Evolutionary conservation across 1,139 yeast species (phyloP).

Genomic region (Geotrichum reessii): DNA sequence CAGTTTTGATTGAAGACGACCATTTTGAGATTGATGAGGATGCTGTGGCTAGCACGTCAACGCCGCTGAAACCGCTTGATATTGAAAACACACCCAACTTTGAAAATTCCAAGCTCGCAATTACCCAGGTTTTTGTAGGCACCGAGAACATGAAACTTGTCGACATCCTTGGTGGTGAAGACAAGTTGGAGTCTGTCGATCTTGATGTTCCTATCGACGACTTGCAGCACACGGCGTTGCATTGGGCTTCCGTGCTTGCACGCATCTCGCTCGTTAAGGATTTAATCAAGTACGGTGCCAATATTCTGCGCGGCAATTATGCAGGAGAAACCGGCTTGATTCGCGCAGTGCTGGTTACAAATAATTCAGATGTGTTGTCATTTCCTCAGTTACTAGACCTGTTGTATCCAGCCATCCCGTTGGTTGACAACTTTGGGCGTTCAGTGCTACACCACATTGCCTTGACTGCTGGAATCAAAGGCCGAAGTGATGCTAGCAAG

Average conservation of each 20-base stretch:
- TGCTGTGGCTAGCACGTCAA: slow-evolving; percentile 24
- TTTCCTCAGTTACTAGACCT: slow-evolving; percentile 69
- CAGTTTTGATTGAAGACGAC: slow-evolving; percentile 27
- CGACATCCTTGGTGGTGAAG: slow-evolving; percentile 32
- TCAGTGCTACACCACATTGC: slow-evolving; percentile 93
- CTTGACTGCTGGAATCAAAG: slow-evolving; percentile 64
- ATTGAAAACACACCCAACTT: slow-evolving; percentile 37
- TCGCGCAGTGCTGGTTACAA: slow-evolving; percentile 83
- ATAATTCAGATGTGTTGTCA: slow-evolving; percentile 69
- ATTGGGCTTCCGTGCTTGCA: slow-evolving; percentile 95
- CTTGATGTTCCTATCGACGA: slow-evolving; percentile 85
- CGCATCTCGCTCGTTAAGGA: slow-evolving; percentile 67
- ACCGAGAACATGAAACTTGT: slow-evolving; percentile 38
- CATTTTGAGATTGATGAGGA: slow-evolving; percentile 26
- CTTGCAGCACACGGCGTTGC: slow-evolving; percentile 87
- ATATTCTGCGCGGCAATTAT: slow-evolving; percentile 66
- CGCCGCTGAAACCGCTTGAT: slow-evolving; percentile 49
- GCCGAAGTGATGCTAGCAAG: slow-evolving; percentile 61
- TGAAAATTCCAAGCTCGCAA: slow-evolving; percentile 51
- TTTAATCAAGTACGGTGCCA: slow-evolving; percentile 62
- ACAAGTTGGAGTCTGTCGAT: slow-evolving; percentile 11
- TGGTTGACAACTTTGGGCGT: slow-evolving; percentile 70
- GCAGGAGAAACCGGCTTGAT: slow-evolving; percentile 88
- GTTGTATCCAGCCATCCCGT: slow-evolving; percentile 67
- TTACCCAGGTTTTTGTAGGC: slow-evolving; percentile 52